Conservation (phyloP, 345 rosid genomes). For the Arabidopsis suecica region DNA sequence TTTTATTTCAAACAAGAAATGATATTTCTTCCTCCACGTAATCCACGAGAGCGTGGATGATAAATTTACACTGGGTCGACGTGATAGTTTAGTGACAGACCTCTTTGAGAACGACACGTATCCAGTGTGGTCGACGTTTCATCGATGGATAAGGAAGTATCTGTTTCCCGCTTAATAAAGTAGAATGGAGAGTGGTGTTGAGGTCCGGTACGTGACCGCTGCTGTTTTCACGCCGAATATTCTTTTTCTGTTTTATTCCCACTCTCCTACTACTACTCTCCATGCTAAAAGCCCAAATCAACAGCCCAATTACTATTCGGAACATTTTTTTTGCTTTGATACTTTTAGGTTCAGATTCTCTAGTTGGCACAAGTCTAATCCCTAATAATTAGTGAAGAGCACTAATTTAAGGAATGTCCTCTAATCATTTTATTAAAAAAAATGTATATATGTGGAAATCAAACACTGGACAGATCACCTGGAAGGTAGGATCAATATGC, state of each 20-base stretch:
- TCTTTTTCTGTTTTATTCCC: conserved; percentile 8
- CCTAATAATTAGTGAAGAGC: no score
- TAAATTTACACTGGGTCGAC: conserved; percentile 27
- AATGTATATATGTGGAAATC: not conserved
- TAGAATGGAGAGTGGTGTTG: conserved; percentile 44
- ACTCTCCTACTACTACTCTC: no score
- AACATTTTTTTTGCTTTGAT: not conserved
- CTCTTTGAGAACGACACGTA: conserved; percentile 33
- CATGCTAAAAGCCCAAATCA: conserved; percentile 14
- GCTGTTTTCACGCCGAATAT: conserved; percentile 27
- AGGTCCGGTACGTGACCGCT: conserved; percentile 47
- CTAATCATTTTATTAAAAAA: not conserved
- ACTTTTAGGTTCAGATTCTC: not conserved
- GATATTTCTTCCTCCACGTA: conserved; percentile 38
- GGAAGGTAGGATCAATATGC: not conserved
- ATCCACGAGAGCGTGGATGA: conserved; percentile 36
- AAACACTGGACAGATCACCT: not conserved
- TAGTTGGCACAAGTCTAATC: not conserved
- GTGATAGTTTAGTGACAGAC: conserved; percentile 42
- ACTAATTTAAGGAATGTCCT: not conserved
- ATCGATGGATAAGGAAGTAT: conserved; percentile 34
- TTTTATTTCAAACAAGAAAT: conserved; percentile 1
- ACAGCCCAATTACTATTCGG: conserved; percentile 8
- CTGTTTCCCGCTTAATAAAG: conserved; percentile 39
- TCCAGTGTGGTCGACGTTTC: conserved; percentile 24